Conservation (phyloP, 2,329 filamentous ascomycete genomes). For the Penicillium palitans region DNA sequence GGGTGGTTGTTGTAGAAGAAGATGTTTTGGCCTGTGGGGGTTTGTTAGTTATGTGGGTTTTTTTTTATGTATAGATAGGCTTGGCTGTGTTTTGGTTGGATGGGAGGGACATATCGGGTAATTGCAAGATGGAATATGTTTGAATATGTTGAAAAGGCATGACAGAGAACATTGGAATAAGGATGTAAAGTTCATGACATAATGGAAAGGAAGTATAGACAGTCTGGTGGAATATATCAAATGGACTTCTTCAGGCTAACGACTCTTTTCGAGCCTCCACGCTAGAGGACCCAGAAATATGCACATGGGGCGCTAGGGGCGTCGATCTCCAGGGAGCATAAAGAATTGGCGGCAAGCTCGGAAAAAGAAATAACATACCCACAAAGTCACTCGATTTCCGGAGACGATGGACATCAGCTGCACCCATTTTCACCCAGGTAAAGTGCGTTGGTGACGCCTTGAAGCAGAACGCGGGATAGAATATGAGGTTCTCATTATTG, state of each 20-base stretch:
- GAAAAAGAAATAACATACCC: slow-evolving; percentile 42
- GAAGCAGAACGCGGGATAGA: slow-evolving; percentile 63
- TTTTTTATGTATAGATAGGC: slow-evolving; percentile 1
- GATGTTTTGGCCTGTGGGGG: slow-evolving; percentile 51
- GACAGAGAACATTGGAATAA: background rate
- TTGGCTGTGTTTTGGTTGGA: background rate
- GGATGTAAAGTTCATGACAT: background rate
- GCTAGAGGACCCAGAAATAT: background rate
- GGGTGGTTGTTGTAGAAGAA: slow-evolving; percentile 73
- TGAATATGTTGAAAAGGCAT: background rate
- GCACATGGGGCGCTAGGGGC: background rate
- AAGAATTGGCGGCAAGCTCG: background rate
- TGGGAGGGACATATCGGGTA: background rate
- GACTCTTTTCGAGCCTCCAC: background rate
- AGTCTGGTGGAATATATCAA: background rate
- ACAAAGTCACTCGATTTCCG: slow-evolving; percentile 51
- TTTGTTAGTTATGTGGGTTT: background rate
- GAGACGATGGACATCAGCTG: slow-evolving; percentile 56
- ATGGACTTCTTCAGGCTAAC: background rate
- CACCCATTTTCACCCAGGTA: slow-evolving; percentile 63
- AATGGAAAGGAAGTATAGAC: background rate
- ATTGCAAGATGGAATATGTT: background rate
- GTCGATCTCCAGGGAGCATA: background rate
- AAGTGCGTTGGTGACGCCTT: slow-evolving; percentile 61
- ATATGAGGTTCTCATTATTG: slow-evolving; percentile 32